These are phyloP conservation scores for Ephemerocybe angulata DNA, from an alignment of 768 basidiomycete genomes.

Conservation along the genomic window DNA sequence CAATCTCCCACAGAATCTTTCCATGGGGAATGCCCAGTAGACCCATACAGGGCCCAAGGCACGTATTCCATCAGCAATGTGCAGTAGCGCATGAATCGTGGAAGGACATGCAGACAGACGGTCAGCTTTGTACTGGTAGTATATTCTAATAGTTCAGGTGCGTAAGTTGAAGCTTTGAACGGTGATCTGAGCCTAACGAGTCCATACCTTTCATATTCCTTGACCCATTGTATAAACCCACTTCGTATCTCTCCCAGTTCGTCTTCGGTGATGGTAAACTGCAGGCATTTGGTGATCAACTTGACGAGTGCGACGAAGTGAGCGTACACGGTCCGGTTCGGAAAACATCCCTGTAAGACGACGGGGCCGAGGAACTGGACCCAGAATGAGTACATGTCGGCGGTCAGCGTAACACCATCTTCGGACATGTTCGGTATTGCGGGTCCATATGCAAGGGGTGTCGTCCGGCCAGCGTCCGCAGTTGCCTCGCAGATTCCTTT, in stretches of 20 bases:
- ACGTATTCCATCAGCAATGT: conserved; percentile 32
- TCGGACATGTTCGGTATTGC: conserved; percentile 25
- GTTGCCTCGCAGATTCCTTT: conserved; percentile 34
- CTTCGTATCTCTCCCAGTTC: conserved; percentile 23
- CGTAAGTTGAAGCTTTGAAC: not conserved
- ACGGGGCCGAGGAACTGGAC: conserved; percentile 35
- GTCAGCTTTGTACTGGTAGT: conserved; percentile 24
- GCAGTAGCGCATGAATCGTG: conserved; percentile 33
- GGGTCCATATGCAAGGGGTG: conserved; percentile 36
- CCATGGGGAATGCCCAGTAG: conserved; percentile 37
- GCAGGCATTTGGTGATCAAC: conserved; percentile 33
- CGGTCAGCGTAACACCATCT: conserved; percentile 17
- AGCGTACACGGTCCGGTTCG: conserved; percentile 29
- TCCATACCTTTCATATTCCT: conserved; percentile 35
- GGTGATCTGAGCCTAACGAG: not conserved
- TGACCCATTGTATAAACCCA: conserved; percentile 36
- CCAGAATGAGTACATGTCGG: conserved; percentile 41
- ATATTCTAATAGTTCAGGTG: too few relatives aligned
- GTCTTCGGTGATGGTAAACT: conserved; percentile 26
- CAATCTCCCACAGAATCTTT: conserved; percentile 31
- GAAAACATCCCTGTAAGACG: conserved; percentile 32
- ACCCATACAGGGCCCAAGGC: conserved; percentile 33
- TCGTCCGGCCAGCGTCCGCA: conserved; percentile 28
- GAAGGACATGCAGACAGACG: conserved; percentile 27
- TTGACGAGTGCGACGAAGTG: conserved; percentile 40